Conservation (phyloP, 805 yeast genomes). For the Candida tallmaniae region DNA sequence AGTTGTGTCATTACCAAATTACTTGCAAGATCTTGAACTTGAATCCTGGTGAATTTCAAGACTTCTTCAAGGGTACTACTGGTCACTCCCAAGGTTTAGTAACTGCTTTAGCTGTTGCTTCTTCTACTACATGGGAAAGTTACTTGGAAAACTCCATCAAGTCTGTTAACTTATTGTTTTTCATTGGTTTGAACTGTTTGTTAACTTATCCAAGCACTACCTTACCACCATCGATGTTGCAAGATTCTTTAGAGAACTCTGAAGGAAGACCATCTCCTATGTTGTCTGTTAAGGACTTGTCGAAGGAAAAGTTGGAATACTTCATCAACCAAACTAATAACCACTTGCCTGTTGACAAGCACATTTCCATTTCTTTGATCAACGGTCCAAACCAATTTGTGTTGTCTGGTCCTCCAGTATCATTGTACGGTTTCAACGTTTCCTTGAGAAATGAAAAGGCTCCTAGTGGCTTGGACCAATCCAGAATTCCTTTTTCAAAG, state of each 20-base stretch:
- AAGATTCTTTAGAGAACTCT: constrained; percentile 87
- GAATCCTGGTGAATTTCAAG: constrained; percentile 84
- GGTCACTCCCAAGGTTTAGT: constrained; percentile 92
- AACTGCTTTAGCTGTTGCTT: constrained; percentile 87
- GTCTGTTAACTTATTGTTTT: constrained; percentile 82
- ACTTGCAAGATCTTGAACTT: constrained; percentile 80
- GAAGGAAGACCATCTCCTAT: constrained; percentile 98
- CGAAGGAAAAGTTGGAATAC: constrained; percentile 70
- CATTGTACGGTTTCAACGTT: constrained; percentile 90
- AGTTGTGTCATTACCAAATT: constrained; percentile 87
- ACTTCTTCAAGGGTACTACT: constrained; percentile 66
- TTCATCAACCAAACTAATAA: constrained; percentile 84
- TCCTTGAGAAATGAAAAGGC: constrained; percentile 93
- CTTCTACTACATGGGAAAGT: constrained; percentile 77
- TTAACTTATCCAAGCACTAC: constrained; percentile 90
- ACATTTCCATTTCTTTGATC: constrained; percentile 82
- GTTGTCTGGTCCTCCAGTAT: constrained; percentile 97
- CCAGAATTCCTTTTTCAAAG: constrained; percentile 89
- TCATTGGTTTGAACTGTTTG: constrained; percentile 89
- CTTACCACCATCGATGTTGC: constrained; percentile 86
- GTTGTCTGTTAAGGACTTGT: constrained; percentile 89
- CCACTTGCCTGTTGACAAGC: constrained; percentile 89
- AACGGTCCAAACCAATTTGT: constrained; percentile 97
- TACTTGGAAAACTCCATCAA: constrained; percentile 68
- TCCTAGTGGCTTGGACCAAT: constrained; percentile 89